A percentile compares a stretch with the other conserved stretches of the same genome.
phyloP scores from a whole-genome alignment of 805 yeast species.

The Lachancea mirantina region DNA sequence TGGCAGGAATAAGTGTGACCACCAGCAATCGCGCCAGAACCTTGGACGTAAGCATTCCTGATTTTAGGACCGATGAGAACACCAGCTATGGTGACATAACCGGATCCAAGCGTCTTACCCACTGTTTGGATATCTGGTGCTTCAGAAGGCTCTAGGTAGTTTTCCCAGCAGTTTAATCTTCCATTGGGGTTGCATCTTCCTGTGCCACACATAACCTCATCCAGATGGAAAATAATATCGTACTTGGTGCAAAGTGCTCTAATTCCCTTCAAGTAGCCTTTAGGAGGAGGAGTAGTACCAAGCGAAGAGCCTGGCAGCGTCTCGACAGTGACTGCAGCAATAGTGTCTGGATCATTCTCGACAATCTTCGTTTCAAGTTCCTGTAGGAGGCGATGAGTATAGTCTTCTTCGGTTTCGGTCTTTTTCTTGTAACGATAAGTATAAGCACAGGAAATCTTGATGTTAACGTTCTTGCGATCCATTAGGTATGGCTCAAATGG shows the following conservation, averaged over 20 bases:
- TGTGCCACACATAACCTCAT: slow-evolving; percentile 54
- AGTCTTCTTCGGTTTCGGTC: slow-evolving; percentile 36
- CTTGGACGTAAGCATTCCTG: slow-evolving; percentile 33
- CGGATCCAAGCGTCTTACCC: slow-evolving; percentile 46
- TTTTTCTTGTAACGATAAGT: slow-evolving; percentile 30
- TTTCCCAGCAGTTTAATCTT: slow-evolving; percentile 42
- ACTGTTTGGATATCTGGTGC: slow-evolving; percentile 43
- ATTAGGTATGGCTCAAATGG: slow-evolving; percentile 28
- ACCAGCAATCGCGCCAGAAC: slow-evolving; percentile 37
- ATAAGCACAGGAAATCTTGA: slow-evolving; percentile 30
- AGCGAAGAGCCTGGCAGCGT: slow-evolving; percentile 42
- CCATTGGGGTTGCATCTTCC: slow-evolving; percentile 42
- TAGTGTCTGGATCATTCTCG: slow-evolving; percentile 38
- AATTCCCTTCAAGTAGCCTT: slow-evolving; percentile 42
- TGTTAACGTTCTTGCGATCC: slow-evolving; percentile 19
- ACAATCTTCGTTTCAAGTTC: slow-evolving; percentile 38
- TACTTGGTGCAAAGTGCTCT: slow-evolving; percentile 44
- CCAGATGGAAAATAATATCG: slow-evolving; percentile 43
- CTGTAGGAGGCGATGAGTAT: slow-evolving; percentile 32
- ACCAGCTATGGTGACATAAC: slow-evolving; percentile 45
- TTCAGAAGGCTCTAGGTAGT: slow-evolving; percentile 32
- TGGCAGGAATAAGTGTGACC: slow-evolving; percentile 49
- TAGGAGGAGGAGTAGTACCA: slow-evolving; percentile 40
- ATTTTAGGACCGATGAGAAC: slow-evolving; percentile 37
- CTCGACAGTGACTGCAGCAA: slow-evolving; percentile 39